Evolutionary conservation across 2,329 filamentous ascomycete species (phyloP), one percentile per base, ranked within the genome.

Genomic region (Taxawa tesnikishii): DNA sequence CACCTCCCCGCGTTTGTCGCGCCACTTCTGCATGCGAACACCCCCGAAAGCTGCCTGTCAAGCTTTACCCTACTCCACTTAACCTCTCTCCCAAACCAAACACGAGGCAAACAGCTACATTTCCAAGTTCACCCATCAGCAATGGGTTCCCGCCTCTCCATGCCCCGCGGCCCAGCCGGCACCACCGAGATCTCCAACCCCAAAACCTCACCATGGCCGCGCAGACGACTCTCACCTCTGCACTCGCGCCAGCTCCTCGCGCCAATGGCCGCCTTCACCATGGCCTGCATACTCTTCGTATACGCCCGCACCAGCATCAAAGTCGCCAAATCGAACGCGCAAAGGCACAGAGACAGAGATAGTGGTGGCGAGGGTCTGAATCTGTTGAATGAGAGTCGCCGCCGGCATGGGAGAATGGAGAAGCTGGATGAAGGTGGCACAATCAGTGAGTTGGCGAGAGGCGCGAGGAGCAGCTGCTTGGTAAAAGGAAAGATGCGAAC

Each of bases 241-340:
- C 44, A 53, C 46, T 41, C 45, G 19, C 43, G 52, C 4, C 70
- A 65, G 4, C 45, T 74, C 23, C 65, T 70, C 37, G 72, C 70
- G 3, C 73, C 73, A 4, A 59, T 73, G n/a, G 72, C 70, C n/a
- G 72, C 72, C 15, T 60, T 74, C 40, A 68, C 67, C 10, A 75
- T 77, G 72, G 73, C 72, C 11, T 53, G 66, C 29, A 48, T 77
- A 14, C 63, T 75, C 18, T 72, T 70, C 51, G 55, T 67, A 19
- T 82, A 82, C 54, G 63, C 74, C 16, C 59, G 76, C 31, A 76
- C 68, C 6, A 75, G 70, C 15, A 81, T 82, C 39, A 63, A 67
- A 38, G 70, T 74, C 15, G 78, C 78, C 3, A 78, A 79, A 43
- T 61, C 68, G 28, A 79, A 80, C 41, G 75, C 75, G 0, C 65